Evolutionary conservation across 164 flowering plant species (phyloP), one percentile per base, ranked within the genome.

Genomic region (Stephania yunnanensis): DNA sequence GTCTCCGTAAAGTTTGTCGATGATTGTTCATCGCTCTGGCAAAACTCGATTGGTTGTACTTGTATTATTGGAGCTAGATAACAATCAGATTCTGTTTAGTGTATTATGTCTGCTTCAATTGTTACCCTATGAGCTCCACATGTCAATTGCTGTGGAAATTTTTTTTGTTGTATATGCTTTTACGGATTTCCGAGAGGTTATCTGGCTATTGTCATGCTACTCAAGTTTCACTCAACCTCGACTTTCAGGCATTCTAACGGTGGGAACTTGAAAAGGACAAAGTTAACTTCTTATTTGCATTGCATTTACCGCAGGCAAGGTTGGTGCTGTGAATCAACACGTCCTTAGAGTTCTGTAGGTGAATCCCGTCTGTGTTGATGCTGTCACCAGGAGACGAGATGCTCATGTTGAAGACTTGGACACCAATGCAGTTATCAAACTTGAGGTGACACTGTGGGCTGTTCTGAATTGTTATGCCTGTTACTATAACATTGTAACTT

Each of bases 281-380:
- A 20, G 29, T 12, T 36, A 44, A 22, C 72, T 7, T 53, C 53
- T 53, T 10, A 6, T 52, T 31, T 31, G 6, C 19, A 71, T 20
- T 53, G 36, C 20, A 69, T 70, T 75, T 86, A 91, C 95, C 95
- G 68, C 92, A 85, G 25, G 92, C 87, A 50, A 91, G 81, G 71
- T 74, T 83, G 52, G 81, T 73, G 71, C 76, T 77, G 68, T 77
- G 80, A 70, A 91, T 87, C 68, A 75, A 72, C 42, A 87, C 95
- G 69, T 87, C 82, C 71, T 82, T 77, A 53, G 90, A 83, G 80
- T 86, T 84, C 75, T 89, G 88, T n/a, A 91, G 84, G 80, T 91
- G 96, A 70, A 91, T 91, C 63, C 96, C 94, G 42, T 91, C 96
- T 6, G 96, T 91, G 80, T 91, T 87, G 46, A 86, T 89, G 76